Conservation (phyloP, 192 early-diverging fungal species). For the Rhizophagus clarus region DNA sequence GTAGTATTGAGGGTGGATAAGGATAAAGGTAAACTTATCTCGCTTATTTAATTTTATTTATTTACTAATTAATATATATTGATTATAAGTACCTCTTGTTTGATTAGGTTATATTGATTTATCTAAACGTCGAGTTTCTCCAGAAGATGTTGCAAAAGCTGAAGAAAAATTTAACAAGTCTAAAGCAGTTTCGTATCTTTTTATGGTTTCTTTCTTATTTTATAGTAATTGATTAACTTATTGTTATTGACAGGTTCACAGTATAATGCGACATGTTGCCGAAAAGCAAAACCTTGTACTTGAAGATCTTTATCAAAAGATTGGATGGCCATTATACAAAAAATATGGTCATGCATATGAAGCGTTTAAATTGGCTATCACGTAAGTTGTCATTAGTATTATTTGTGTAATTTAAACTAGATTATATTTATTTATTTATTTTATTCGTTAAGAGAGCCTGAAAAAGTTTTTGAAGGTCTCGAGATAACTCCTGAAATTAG, state of each 20-base stretch:
- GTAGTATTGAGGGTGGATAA: constrained; percentile 94
- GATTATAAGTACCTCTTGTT: too few relatives aligned
- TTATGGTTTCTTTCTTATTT: background rate
- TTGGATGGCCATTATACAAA: constrained; percentile 94
- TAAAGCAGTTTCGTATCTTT: constrained; percentile 60
- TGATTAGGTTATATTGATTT: constrained; percentile 92
- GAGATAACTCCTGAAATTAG: constrained; percentile 61
- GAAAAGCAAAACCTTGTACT: constrained; percentile 80
- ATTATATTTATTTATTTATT: constrained; percentile 23
- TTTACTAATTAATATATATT: too few relatives aligned
- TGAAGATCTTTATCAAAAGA: constrained; percentile 78
- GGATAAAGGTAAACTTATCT: constrained; percentile 79
- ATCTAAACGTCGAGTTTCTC: constrained; percentile 89
- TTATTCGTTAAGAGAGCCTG: constrained; percentile 67
- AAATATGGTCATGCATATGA: constrained; percentile 97
- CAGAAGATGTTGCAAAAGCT: constrained; percentile 87
- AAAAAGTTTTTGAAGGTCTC: constrained; percentile 83
- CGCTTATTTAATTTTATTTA: background rate
- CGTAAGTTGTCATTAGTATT: constrained; percentile 48
- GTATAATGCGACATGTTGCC: constrained; percentile 87
- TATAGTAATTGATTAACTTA: background rate
- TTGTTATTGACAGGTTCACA: constrained; percentile 52
- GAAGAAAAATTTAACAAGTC: constrained; percentile 95
- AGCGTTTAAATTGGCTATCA: constrained; percentile 93
- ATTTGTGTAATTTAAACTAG: background rate